Percentiles rank a stretch among this genome's conserved stretches.
phyloP scores from a whole-genome alignment of 2,329 filamentous ascomycete species.

The Exserohilum turcica region DNA sequence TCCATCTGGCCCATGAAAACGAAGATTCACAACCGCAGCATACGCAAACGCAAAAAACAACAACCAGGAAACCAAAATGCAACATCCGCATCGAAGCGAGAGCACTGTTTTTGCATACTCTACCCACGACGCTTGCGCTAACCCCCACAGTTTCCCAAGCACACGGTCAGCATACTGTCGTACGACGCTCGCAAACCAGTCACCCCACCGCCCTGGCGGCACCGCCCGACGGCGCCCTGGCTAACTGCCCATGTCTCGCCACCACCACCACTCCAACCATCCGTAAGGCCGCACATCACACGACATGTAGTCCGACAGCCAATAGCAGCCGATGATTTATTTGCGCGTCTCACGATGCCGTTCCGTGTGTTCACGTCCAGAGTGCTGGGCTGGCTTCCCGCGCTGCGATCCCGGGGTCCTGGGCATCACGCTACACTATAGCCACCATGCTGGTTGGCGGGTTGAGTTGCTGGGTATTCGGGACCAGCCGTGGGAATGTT shows the following conservation, averaged over 20 bases:
- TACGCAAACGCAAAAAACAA: too few species aligned
- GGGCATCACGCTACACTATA: slow-evolving; percentile 1
- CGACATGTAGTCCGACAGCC: neutral
- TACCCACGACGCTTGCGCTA: neutral
- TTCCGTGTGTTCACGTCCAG: neutral
- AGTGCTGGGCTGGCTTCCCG: neutral
- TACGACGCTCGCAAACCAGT: slow-evolving; percentile 6
- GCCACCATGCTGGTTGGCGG: too few species aligned
- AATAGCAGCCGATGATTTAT: neutral
- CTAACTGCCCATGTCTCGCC: slow-evolving; percentile 2
- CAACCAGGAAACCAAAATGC: too few species aligned
- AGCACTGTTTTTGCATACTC: neutral
- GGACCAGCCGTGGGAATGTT: neutral
- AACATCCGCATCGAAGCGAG: neutral
- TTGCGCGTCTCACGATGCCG: slow-evolving; percentile 1
- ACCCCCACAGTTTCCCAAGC: neutral
- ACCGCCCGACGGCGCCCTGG: slow-evolving; percentile 2
- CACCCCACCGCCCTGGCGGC: slow-evolving; percentile 10
- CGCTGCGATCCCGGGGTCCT: neutral
- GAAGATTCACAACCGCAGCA: too few species aligned
- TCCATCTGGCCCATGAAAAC: too few species aligned
- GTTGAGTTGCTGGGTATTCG: neutral
- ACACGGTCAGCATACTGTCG: slow-evolving; percentile 5
- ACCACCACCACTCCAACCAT: neutral
- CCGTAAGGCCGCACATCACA: neutral